A percentile compares a stretch with the other conserved stretches of the same genome.
Conservation (phyloP, 345 rosid genomes). For the Boechera divaricarpa region DNA sequence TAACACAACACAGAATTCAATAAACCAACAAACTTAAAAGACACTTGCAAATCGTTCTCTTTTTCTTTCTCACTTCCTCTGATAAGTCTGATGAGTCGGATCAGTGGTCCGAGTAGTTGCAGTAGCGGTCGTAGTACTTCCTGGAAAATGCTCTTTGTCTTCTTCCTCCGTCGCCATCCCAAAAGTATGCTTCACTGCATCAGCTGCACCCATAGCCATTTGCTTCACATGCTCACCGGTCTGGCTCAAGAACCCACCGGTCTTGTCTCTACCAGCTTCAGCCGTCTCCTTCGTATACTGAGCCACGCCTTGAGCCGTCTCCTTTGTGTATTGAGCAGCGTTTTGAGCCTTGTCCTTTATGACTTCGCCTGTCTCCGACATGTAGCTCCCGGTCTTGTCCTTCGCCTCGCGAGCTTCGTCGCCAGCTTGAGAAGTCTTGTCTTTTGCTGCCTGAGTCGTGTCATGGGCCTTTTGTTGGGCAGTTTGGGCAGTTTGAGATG, state of each 20-base stretch:
- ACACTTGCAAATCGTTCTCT: background rate
- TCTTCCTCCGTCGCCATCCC: slow-evolving; percentile 53
- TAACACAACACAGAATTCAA: background rate
- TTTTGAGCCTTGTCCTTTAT: slow-evolving; percentile 48
- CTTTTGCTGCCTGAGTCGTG: slow-evolving; percentile 33
- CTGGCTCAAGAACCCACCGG: slow-evolving; percentile 53
- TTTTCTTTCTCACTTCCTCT: slow-evolving; percentile 33
- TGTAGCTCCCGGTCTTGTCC: slow-evolving; percentile 48
- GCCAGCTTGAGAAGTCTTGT: slow-evolving; percentile 43
- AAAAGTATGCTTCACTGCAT: slow-evolving; percentile 60
- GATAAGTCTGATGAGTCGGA: slow-evolving; percentile 34
- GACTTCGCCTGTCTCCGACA: slow-evolving; percentile 47
- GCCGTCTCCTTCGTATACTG: slow-evolving; percentile 51
- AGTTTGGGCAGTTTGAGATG: slow-evolving; percentile 41
- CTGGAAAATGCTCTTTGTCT: slow-evolving; percentile 8
- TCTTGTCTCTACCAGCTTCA: slow-evolving; percentile 55
- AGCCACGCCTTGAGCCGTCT: slow-evolving; percentile 46
- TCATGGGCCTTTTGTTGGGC: slow-evolving; percentile 44
- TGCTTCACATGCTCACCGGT: slow-evolving; percentile 68
- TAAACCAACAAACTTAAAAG: slow-evolving; percentile 19
- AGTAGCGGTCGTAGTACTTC: slow-evolving; percentile 35
- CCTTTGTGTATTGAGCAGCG: slow-evolving; percentile 44
- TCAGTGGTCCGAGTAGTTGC: slow-evolving; percentile 32
- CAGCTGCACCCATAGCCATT: slow-evolving; percentile 64
- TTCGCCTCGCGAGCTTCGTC: slow-evolving; percentile 45